Conservation (phyloP, 1,284 basidiomycete species). For the Ustilago vetiveriae region DNA sequence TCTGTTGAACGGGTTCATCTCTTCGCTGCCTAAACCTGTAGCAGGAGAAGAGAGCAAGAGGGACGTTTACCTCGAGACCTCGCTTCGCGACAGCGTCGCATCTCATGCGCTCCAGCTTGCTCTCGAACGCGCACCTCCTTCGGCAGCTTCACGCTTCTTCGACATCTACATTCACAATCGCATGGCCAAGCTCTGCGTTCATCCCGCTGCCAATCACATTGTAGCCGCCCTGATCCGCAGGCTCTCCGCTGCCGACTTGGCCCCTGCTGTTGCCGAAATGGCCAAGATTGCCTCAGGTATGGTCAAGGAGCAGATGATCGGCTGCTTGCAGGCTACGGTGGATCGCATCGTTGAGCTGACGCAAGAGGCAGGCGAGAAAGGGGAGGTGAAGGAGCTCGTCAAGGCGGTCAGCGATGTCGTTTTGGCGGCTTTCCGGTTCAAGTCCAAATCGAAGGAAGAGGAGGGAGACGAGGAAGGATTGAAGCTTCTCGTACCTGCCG, state of each 20-base stretch:
- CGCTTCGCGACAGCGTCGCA: conserved; percentile 60
- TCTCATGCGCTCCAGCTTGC: conserved; percentile 58
- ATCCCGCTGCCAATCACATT: conserved; percentile 64
- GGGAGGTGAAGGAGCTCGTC: conserved; percentile 19
- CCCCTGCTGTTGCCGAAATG: conserved; percentile 13
- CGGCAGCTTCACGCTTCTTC: conserved; percentile 47
- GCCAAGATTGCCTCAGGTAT: conserved; percentile 24
- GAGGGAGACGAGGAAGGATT: conserved; percentile 10
- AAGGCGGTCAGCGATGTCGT: conserved; percentile 22
- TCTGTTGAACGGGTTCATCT: conserved; percentile 49
- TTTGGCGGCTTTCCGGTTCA: conserved; percentile 22
- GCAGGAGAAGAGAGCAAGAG: conserved; percentile 15
- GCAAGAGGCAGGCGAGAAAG: neutral
- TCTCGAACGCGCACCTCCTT: conserved; percentile 19
- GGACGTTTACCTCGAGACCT: conserved; percentile 57
- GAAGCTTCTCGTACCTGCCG: conserved; percentile 34
- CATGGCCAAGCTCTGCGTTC: conserved; percentile 56
- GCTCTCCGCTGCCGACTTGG: conserved; percentile 13
- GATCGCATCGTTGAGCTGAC: conserved; percentile 19
- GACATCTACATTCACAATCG: conserved; percentile 50
- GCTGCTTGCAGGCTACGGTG: conserved; percentile 27
- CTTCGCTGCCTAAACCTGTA: neutral
- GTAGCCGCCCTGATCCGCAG: conserved; percentile 43
- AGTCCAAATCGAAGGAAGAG: neutral
- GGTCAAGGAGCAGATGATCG: conserved; percentile 44